A percentile compares a stretch with the other conserved stretches of the same genome.
These are phyloP conservation scores for Pholiota molesta DNA, from an alignment of 768 basidiomycete species.

Conservation along the genomic window DNA sequence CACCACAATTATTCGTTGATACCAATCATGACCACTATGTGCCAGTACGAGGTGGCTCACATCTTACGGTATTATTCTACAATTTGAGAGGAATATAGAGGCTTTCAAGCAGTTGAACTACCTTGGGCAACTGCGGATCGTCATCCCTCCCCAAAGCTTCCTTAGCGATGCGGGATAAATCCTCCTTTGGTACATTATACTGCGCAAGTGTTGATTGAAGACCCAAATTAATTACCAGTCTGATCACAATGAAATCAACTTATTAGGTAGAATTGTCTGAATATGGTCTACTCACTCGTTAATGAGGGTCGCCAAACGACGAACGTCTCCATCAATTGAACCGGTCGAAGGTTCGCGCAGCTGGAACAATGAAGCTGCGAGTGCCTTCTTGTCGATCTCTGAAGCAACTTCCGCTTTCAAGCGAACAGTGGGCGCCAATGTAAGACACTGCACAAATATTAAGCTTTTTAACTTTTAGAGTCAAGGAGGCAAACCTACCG, in stretches of 20 bases:
- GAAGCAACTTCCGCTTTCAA: slow-evolving; percentile 61
- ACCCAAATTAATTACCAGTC: slow-evolving; percentile 63
- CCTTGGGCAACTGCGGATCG: slow-evolving; percentile 39
- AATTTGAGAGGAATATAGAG: slow-evolving; percentile 13
- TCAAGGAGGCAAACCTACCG: slow-evolving; percentile 44
- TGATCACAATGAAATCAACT: slow-evolving; percentile 25
- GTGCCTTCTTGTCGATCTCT: slow-evolving; percentile 61
- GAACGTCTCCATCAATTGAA: slow-evolving; percentile 64
- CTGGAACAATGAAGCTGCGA: slow-evolving; percentile 61
- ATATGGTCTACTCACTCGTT: slow-evolving; percentile 42
- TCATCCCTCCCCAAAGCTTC: slow-evolving; percentile 46
- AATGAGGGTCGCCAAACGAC: slow-evolving; percentile 54
- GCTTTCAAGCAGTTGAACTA: slow-evolving; percentile 51
- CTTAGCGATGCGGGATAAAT: slow-evolving; percentile 57
- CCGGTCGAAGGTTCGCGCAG: slow-evolving; percentile 64
- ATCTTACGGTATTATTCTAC: slow-evolving; percentile 1
- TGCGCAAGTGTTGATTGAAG: slow-evolving; percentile 58
- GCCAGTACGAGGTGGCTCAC: not conserved
- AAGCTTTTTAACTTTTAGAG: slow-evolving; percentile 3
- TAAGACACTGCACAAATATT: slow-evolving; percentile 57
- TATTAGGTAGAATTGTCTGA: not conserved
- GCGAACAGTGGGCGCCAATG: slow-evolving; percentile 63
- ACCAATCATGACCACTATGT: too few species aligned
- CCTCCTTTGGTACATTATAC: slow-evolving; percentile 64
- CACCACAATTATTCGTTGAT: not conserved